Percentiles rank a stretch among this genome's conserved stretches.
Evolutionary conservation across 148 eudicot genomes (phyloP).

Genomic region (Spergularia marina): DNA sequence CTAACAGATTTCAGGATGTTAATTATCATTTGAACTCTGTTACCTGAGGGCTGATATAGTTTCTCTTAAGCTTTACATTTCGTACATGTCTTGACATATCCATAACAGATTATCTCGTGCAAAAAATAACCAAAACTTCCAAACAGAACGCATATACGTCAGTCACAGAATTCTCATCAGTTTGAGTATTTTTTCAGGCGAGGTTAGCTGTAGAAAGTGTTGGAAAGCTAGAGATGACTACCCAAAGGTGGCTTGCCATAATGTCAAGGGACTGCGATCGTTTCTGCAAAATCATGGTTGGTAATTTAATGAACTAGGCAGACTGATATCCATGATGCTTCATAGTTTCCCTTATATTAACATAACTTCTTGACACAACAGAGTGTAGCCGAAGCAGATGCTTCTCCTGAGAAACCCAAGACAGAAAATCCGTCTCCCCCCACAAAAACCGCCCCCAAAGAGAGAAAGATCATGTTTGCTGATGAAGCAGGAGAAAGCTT

Average conservation of each 20-base stretch:
- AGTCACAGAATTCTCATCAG: slow-evolving; percentile 9
- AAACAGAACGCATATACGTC: not conserved
- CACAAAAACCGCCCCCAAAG: slow-evolving; percentile 32
- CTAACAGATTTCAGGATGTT: no score
- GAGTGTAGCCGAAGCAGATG: slow-evolving; percentile 44
- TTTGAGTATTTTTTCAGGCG: slow-evolving; percentile 40
- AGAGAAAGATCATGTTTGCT: slow-evolving; percentile 69
- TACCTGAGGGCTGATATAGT: no score
- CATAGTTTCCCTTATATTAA: not conserved
- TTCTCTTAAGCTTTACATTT: no score
- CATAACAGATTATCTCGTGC: not conserved
- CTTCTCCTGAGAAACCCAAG: slow-evolving; percentile 25
- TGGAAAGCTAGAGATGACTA: slow-evolving; percentile 63
- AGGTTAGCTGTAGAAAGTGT: slow-evolving; percentile 59
- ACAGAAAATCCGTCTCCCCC: slow-evolving; percentile 31
- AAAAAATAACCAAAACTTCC: not conserved
- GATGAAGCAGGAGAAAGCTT: slow-evolving; percentile 89
- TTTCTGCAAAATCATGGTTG: slow-evolving; percentile 85
- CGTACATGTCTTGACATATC: no score
- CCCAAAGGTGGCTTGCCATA: slow-evolving; percentile 60
- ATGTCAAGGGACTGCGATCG: slow-evolving; percentile 92
- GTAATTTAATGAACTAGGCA: slow-evolving; percentile 19
- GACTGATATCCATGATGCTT: not conserved
- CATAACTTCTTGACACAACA: slow-evolving; percentile 21
- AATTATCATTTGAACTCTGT: no score